Evolutionary conservation across 1,139 yeast genomes (phyloP), one percentile per base, ranked within the genome.

Genomic region (Geotrichum australiense): DNA sequence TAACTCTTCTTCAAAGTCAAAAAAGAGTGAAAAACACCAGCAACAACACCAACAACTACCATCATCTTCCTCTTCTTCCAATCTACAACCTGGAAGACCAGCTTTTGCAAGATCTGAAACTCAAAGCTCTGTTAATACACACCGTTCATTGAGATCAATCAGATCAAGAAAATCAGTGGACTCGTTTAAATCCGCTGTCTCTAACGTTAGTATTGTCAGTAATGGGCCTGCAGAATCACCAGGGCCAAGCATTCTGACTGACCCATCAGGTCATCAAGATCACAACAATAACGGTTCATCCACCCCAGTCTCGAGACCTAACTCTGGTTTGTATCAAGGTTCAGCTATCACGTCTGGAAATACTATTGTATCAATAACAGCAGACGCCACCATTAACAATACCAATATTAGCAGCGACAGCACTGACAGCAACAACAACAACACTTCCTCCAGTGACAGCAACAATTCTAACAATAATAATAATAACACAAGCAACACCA

Each of bases 51-150:
- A 43, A 56, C 34, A 61, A 58, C 42, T 54, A 59, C 31, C 59
- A 57, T 45, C 68, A 6, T n/a, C 14, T 15, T 19, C 35, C 7
- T 4, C 6, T 19, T 5, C n/a, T n/a, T 15, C 32, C 32, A 29
- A 14, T 15, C n/a, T 11, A 4, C 21, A 18, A 10, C 5, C 70
- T 21, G 59, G 67, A 28, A 23, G 25, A 27, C 45, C 45, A 1
- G 41, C 29, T 3, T 65, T 67, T 51, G 53, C 63, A 20, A 58
- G 71, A 34, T 52, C 64, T 15, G 71, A 67, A 47, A 67, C 71
- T 5, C 68, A 64, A 46, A 65, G 65, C 24, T 64, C 69, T 23
- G 53, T 66, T 8, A 18, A 11, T 29, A 18, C 24, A 19, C 23
- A n/a, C 10, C 53, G 60, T 42, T 62, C 67, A 5, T 47, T 50